These are phyloP conservation scores for Mycena citricolor DNA, from an alignment of 1,284 basidiomycete genomes.

Conservation along the genomic window DNA sequence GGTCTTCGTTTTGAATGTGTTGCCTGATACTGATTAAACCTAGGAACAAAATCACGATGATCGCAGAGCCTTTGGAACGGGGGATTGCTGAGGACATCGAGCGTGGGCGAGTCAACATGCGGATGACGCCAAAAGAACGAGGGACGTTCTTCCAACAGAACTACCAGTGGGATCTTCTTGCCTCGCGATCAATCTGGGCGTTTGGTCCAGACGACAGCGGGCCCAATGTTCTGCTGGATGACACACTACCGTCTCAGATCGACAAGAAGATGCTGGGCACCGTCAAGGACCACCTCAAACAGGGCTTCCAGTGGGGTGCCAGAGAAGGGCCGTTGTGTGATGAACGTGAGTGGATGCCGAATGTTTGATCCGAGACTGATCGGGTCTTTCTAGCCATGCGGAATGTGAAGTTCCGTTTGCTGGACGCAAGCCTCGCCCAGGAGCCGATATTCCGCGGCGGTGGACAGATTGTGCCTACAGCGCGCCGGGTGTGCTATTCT, in stretches of 20 bases:
- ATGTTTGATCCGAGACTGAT: conserved; percentile 3
- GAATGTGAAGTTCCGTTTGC: conserved; percentile 95
- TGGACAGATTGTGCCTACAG: conserved; percentile 98
- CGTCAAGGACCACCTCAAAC: conserved; percentile 94
- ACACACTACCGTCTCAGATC: conserved; percentile 92
- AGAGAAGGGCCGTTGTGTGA: conserved; percentile 97
- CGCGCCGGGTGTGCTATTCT: conserved; percentile 97
- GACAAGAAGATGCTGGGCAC: conserved; percentile 91
- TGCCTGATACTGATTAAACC: conserved; percentile 16
- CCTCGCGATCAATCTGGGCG: conserved; percentile 99
- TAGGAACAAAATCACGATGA: conserved; percentile 97
- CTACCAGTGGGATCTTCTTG: conserved; percentile 98
- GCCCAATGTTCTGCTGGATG: conserved; percentile 92
- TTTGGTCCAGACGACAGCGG: conserved; percentile 97
- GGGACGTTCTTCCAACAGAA: conserved; percentile 94
- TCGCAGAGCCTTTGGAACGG: conserved; percentile 91
- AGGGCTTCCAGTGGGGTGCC: conserved; percentile 99
- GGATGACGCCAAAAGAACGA: conserved; percentile 90
- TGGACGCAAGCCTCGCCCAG: conserved; percentile 88
- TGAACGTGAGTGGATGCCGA: conserved; percentile 80
- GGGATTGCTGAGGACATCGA: conserved; percentile 96
- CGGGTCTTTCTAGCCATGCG: conserved; percentile 75
- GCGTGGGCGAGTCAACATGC: conserved; percentile 86
- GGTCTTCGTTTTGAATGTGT: conserved; percentile 24
- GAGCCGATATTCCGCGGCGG: conserved; percentile 98